Evolutionary conservation across 75 land plant genomes (phyloP), one percentile per base, ranked within the genome.

Genomic region (Cryptomeria japonica): DNA sequence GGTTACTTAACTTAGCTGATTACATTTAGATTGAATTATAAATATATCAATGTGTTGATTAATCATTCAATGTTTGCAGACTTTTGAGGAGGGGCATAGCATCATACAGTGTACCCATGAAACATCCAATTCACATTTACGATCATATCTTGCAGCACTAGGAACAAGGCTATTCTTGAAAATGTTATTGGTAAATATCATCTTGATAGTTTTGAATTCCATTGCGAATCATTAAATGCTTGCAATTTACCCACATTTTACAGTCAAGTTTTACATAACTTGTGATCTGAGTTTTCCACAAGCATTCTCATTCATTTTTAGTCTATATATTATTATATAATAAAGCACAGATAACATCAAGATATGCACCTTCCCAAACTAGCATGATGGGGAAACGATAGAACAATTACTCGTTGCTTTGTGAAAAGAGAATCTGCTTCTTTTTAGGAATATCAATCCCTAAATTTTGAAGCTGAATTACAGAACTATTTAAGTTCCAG

Each of bases 31-130:
- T 25, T 28, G 75, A 8, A 19, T 70, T 28, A 70, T 70, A n/a
- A 31, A 70, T 11, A 37, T 47, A 22, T 9, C 78, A 25, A 86
- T 55, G 55, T 32, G 34, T 55, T 41, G 22, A 47, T 86, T 61
- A 28, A 25, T 51, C 25, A 16, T 55, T 61, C 3, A 6, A 28
- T 10, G 64, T 56, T 88, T 86, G 72, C 78, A 89, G 91, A 90
- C 91, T 18, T 90, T 86, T 90, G 91, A 90, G 55, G 91, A 90
- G 86, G 91, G 91, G 34, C 90, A 85, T 47, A 86, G 88, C 61
- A 90, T 90, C 36, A 82, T 86, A 75, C 85, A 90, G 37, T 88
- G 80, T 86, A 86, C 89, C 73, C 68, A 90, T 86, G 75, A 75
- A 84, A 53, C 80, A 56, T 47, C 85, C 34, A 77, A 73, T 49